Evolutionary conservation across 2,329 filamentous ascomycete genomes (phyloP), one percentile per base, ranked within the genome.

Genomic region (Pestalotiopsis sp.): DNA sequence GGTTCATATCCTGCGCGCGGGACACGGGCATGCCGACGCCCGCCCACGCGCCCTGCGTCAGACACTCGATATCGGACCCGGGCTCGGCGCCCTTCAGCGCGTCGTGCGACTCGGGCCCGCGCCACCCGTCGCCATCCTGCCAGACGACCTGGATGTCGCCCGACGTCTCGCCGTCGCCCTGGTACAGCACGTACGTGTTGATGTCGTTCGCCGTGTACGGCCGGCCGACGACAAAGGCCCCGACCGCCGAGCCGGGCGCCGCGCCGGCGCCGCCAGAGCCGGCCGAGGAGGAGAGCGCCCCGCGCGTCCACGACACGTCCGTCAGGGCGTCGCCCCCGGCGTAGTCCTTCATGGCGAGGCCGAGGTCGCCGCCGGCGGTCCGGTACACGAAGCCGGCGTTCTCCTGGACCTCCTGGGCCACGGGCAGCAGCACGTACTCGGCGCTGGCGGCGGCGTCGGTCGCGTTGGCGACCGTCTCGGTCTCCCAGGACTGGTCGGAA

Each of bases 271-370:
- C 20, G 20, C 20, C 20, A 23, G 20, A 23, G 20, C 14, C n/a
- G 9, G 14, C 20, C 23, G 59, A 23, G 25, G 59, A 23, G 25
- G 64, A 49, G 3, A 63, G 31, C 11, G 39, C 14, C 9, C 57
- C 57, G 36, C 27, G 9, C 12, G 13, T 67, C 66, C 66, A 67
- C 25, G 59, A 36, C 6, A 25, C 66, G 41, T 60, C 41, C 17
- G 57, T 23, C 38, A n/a, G 7, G 13, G 38, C 27, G 25, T 31
- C 20, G 71, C 86, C 88, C 20, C 77, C 75, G 1, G 78, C 75
- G 59, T 86, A 85, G 64, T 87, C 83, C 67, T 78, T 80, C 25
- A 70, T 71, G 27, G 75, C 69, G 14, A 82, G 80, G 17, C 74
- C 64, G 59, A 70, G 20, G 5, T 23, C n/a, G 20, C 68, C 68